Conservation (phyloP, 306 rosid species). For the Cucurbita ficifolia region DNA sequence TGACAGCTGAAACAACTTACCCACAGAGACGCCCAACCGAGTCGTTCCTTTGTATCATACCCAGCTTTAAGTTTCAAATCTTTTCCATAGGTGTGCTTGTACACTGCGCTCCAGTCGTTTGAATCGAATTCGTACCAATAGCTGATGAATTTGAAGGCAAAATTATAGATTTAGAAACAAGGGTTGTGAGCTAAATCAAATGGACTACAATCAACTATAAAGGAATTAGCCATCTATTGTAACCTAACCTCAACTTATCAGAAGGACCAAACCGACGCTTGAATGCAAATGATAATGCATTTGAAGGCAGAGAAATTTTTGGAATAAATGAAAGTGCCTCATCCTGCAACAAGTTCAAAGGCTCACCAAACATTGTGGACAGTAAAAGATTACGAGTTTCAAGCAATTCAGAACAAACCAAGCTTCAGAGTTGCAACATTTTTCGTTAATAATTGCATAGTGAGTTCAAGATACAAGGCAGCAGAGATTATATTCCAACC, state of each 20-base stretch:
- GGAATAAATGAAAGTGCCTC: slow-evolving; percentile 79
- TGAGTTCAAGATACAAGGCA: background rate
- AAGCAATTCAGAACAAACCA: background rate
- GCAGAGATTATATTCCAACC: slow-evolving; percentile 17
- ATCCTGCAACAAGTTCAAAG: slow-evolving; percentile 43
- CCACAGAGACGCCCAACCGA: slow-evolving; percentile 99
- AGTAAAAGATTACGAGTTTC: background rate
- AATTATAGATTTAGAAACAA: background rate
- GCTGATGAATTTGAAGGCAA: slow-evolving; percentile 30
- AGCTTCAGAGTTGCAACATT: background rate
- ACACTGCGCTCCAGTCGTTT: slow-evolving; percentile 84
- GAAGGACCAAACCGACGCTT: slow-evolving; percentile 73
- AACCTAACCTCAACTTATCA: slow-evolving; percentile 64
- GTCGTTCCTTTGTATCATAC: slow-evolving; percentile 84
- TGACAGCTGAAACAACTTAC: slow-evolving; percentile 28
- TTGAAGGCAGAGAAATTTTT: slow-evolving; percentile 55
- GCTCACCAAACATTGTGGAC: background rate
- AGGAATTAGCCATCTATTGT: background rate
- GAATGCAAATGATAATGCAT: slow-evolving; percentile 68
- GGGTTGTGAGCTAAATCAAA: background rate
- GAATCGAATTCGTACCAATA: slow-evolving; percentile 85
- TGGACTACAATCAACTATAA: background rate
- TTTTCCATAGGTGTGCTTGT: slow-evolving; percentile 71
- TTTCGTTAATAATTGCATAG: background rate
- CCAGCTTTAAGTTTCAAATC: slow-evolving; percentile 95